These are phyloP conservation scores for Physcomitrellopsis africana DNA, from an alignment of 225 moss, liverwort and hornwort species.

Conservation along the genomic window DNA sequence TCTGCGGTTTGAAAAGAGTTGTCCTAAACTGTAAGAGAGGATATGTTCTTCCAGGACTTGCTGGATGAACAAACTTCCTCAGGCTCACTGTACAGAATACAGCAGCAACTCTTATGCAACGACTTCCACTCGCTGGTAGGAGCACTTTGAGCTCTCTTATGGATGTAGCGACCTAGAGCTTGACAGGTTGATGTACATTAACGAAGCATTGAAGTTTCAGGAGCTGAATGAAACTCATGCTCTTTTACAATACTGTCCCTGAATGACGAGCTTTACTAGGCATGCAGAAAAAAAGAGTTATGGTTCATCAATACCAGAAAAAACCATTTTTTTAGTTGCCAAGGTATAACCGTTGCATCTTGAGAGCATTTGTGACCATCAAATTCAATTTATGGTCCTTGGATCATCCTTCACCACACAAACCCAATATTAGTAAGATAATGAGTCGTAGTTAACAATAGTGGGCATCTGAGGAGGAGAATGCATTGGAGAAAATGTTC, in stretches of 20 bases:
- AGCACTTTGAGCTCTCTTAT: background rate
- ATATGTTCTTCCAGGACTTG: background rate
- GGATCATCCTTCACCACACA: too few relatives aligned
- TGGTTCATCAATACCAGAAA: too few relatives aligned
- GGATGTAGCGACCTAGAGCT: background rate
- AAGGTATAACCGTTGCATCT: too few relatives aligned
- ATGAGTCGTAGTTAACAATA: too few relatives aligned
- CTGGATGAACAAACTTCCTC: background rate
- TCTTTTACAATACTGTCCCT: conserved; percentile 17
- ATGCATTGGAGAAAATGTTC: too few relatives aligned
- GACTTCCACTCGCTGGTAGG: background rate
- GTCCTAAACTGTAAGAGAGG: background rate
- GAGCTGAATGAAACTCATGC: conserved; percentile 14
- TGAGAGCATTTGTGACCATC: too few relatives aligned
- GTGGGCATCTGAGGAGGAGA: too few relatives aligned
- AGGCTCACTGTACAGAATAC: background rate
- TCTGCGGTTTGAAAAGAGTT: too few relatives aligned
- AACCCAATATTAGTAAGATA: too few relatives aligned
- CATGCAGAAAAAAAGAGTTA: background rate
- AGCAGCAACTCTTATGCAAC: background rate
- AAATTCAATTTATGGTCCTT: too few relatives aligned
- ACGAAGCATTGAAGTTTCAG: background rate
- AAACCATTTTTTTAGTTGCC: too few relatives aligned
- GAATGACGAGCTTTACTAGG: background rate
- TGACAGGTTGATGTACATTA: conserved; percentile 25